Conservation (phyloP, 129 eudicot species). For the Kitagawia praeruptora region DNA sequence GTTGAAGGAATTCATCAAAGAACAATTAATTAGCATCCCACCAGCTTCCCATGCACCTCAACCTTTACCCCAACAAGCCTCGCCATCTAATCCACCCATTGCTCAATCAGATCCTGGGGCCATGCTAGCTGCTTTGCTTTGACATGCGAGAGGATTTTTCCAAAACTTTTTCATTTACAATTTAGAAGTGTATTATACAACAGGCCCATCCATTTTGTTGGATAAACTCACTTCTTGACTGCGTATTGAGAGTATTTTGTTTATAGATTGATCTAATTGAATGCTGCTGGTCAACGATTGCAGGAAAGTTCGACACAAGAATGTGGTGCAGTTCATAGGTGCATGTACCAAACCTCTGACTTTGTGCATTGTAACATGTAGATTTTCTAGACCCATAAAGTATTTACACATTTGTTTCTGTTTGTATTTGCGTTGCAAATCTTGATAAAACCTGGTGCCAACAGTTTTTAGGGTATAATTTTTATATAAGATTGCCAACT, state of each 20-base stretch:
- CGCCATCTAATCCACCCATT: constrained; percentile 32
- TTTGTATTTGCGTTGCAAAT: too few relatives aligned
- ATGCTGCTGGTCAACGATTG: constrained; percentile 3
- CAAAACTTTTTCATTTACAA: constrained; percentile 12
- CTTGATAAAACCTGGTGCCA: too few relatives aligned
- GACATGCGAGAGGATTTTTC: not conserved
- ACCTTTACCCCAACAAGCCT: constrained; percentile 36
- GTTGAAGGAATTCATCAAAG: constrained; percentile 89
- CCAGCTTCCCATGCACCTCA: constrained; percentile 38
- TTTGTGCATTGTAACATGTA: constrained; percentile 96
- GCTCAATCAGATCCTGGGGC: constrained; percentile 83
- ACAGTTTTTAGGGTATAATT: too few relatives aligned
- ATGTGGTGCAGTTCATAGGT: constrained; percentile 96
- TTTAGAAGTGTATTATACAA: constrained; percentile 33
- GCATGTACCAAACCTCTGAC: constrained; percentile 91
- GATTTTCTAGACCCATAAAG: too few relatives aligned
- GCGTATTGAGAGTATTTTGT: not conserved
- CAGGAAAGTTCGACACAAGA: constrained; percentile 95
- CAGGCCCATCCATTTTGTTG: constrained; percentile 16
- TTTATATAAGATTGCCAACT: too few relatives aligned
- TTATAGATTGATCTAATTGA: not conserved
- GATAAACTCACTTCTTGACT: too few relatives aligned
- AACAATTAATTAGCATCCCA: constrained; percentile 68
- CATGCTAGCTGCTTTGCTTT: constrained; percentile 87
- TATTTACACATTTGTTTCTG: too few relatives aligned